Conservation (phyloP, 805 yeast species). For the Candida ascalaphidarum region DNA sequence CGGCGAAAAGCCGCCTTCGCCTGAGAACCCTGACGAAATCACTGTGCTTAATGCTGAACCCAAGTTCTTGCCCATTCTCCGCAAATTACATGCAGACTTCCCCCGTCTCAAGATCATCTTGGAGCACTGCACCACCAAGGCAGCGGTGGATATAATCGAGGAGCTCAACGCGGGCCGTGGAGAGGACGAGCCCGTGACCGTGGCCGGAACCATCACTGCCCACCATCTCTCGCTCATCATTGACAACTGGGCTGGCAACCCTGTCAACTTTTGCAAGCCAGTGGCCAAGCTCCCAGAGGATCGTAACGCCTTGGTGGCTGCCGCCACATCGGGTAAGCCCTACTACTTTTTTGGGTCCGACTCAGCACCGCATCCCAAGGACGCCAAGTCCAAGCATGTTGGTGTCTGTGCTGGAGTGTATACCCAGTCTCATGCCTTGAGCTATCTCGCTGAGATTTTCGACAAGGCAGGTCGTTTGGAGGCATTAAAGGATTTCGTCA, state of each 20-base stretch:
- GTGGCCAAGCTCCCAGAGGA: slow-evolving; percentile 92
- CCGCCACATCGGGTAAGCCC: slow-evolving; percentile 88
- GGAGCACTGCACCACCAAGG: slow-evolving; percentile 92
- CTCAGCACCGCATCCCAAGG: slow-evolving; percentile 93
- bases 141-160: slow-evolving; percentile 73
- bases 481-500: slow-evolving; percentile 64
- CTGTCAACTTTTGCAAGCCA: slow-evolving; percentile 93
- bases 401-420: slow-evolving; percentile 98
- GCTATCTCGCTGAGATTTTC: slow-evolving; percentile 83
- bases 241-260: slow-evolving; percentile 95
- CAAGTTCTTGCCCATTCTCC: slow-evolving; percentile 80
- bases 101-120: slow-evolving; percentile 81
- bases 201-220: slow-evolving; percentile 92
- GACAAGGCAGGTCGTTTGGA: slow-evolving; percentile 57
- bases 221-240: slow-evolving; percentile 86
- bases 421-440: slow-evolving; percentile 75
- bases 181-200: slow-evolving; percentile 27
- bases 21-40: slow-evolving; percentile 45
- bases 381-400: slow-evolving; percentile 62
- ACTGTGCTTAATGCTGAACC: slow-evolving; percentile 94
- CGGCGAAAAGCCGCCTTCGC: slow-evolving; percentile 79
- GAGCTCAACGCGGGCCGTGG: slow-evolving; percentile 35
- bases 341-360: slow-evolving; percentile 96
- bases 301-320: slow-evolving; percentile 67
- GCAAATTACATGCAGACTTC: slow-evolving; percentile 69